phyloP scores from a whole-genome alignment of 78 protist species.

The Cavenderia fasciculata region DNA sequence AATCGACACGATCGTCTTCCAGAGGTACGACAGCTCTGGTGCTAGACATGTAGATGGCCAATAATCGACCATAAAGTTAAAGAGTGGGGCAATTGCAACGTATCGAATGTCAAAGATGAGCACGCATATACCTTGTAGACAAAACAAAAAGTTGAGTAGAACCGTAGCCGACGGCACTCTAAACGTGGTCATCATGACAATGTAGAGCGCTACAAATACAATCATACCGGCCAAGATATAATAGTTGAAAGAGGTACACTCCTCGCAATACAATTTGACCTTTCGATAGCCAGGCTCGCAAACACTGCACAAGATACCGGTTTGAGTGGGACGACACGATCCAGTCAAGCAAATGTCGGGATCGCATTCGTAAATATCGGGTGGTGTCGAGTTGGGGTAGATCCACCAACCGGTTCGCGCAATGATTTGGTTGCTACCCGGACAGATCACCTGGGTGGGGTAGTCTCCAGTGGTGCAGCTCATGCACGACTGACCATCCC shows the following conservation, averaged over 20 bases:
- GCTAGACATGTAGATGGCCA: conserved; percentile 33
- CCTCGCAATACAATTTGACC: conserved; percentile 37
- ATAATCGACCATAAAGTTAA: conserved; percentile 34
- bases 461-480: neutral
- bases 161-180: conserved; percentile 40
- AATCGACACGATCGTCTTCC: conserved; percentile 6
- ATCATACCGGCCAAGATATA: neutral
- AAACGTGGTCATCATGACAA: neutral
- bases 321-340: conserved; percentile 9
- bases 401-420: conserved; percentile 34
- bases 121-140: conserved; percentile 9
- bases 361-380: conserved; percentile 25
- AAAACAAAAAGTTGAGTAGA: conserved; percentile 9
- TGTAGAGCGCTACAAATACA: neutral
- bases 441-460: conserved; percentile 1
- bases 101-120: conserved; percentile 34
- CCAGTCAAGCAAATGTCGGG: conserved; percentile 8
- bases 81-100: neutral
- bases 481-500: conserved; percentile 17
- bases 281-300: conserved; percentile 42
- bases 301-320: conserved; percentile 8
- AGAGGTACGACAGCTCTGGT: neutral
- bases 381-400: neutral
- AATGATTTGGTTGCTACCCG: neutral
- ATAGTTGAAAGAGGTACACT: neutral